phyloP scores from a whole-genome alignment of 768 basidiomycete species.

The Leccinum truebloodii region DNA sequence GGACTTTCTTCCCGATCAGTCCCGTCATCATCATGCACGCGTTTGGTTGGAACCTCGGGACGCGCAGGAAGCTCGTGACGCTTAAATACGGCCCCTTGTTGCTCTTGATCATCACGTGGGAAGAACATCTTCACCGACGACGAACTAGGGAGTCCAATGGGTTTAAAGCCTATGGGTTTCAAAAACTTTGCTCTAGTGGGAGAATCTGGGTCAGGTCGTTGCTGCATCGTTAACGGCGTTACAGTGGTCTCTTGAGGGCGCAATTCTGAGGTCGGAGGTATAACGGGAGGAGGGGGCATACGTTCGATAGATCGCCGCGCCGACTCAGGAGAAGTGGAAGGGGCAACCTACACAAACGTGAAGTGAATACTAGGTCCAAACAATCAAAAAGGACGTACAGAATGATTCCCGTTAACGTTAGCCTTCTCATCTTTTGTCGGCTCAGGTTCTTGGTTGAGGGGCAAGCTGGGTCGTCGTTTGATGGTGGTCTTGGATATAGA shows the following conservation, averaged over 20 bases:
- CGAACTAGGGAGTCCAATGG: slow-evolving; percentile 55
- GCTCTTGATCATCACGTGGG: slow-evolving; percentile 75
- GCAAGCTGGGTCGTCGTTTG: slow-evolving; percentile 23
- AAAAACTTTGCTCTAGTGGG: slow-evolving; percentile 19
- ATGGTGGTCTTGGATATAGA: slow-evolving; percentile 33
- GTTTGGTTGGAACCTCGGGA: slow-evolving; percentile 31
- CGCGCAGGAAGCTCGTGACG: slow-evolving; percentile 19
- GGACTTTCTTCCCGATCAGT: slow-evolving; percentile 24
- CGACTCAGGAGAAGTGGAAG: slow-evolving; percentile 23
- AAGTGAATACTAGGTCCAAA: slow-evolving; percentile 5
- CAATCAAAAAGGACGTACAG: slow-evolving; percentile 20
- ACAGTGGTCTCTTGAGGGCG: slow-evolving; percentile 12
- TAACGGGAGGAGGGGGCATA: slow-evolving; percentile 36
- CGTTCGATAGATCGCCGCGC: slow-evolving; percentile 27
- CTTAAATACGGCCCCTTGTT: slow-evolving; percentile 28
- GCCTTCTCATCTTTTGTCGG: slow-evolving; percentile 38
- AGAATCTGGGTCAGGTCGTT: slow-evolving; percentile 21
- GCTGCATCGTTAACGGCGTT: slow-evolving; percentile 11
- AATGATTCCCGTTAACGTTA: slow-evolving; percentile 40
- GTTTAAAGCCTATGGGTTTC: slow-evolving; percentile 62
- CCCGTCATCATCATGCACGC: slow-evolving; percentile 24
- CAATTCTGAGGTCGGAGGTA: slow-evolving; percentile 24
- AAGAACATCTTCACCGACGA: slow-evolving; percentile 72
- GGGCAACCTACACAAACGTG: slow-evolving; percentile 19
- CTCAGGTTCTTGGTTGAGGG: slow-evolving; percentile 24